Percentiles rank a stretch among this genome's conserved stretches.
These are phyloP conservation scores for Lasiodiplodia theobromae DNA, from an alignment of 2,329 filamentous ascomycete species.

Conservation along the genomic window DNA sequence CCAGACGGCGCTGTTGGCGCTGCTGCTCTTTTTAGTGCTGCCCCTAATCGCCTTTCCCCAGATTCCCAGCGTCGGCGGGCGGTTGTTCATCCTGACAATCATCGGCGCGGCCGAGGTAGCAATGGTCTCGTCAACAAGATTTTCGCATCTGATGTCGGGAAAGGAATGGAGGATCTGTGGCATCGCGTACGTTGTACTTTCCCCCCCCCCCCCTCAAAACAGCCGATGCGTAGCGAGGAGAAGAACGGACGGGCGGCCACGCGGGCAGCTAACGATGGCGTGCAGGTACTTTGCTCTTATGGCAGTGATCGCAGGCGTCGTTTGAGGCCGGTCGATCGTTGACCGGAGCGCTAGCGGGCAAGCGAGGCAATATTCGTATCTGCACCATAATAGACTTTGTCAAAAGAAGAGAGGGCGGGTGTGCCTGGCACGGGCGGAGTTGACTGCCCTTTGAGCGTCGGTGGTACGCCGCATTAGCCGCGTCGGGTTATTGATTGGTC, in stretches of 20 bases:
- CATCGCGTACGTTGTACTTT: slow-evolving; percentile 46
- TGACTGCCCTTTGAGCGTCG: slow-evolving; percentile 19
- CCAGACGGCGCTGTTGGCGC: slow-evolving; percentile 39
- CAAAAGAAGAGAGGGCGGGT: slow-evolving; percentile 1
- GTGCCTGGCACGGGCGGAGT: slow-evolving; percentile 16
- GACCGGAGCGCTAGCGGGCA: background rate
- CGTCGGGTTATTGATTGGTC: slow-evolving; percentile 21
- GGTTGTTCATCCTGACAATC: slow-evolving; percentile 48
- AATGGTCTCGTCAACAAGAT: slow-evolving; percentile 44
- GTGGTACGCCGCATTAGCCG: slow-evolving; percentile 21
- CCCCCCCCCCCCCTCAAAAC: slow-evolving; percentile 18
- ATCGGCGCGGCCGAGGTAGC: slow-evolving; percentile 47
- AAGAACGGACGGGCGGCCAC: background rate
- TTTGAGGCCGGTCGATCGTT: slow-evolving; percentile 23
- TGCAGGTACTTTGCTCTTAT: slow-evolving; percentile 51
- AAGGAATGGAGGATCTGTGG: slow-evolving; percentile 50
- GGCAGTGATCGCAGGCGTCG: slow-evolving; percentile 49
- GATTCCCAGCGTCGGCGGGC: slow-evolving; percentile 50
- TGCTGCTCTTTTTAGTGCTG: slow-evolving; percentile 44
- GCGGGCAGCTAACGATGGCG: slow-evolving; percentile 26
- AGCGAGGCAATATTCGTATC: slow-evolving; percentile 26
- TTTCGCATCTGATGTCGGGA: slow-evolving; percentile 44
- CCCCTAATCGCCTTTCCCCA: slow-evolving; percentile 53
- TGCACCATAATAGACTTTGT: slow-evolving; percentile 16
- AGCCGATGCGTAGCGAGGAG: slow-evolving; percentile 20